Percentiles rank a stretch among this genome's conserved stretches.
Evolutionary conservation across 169 alveolate species (phyloP).

Genomic region (Cryptosporidium felis): DNA sequence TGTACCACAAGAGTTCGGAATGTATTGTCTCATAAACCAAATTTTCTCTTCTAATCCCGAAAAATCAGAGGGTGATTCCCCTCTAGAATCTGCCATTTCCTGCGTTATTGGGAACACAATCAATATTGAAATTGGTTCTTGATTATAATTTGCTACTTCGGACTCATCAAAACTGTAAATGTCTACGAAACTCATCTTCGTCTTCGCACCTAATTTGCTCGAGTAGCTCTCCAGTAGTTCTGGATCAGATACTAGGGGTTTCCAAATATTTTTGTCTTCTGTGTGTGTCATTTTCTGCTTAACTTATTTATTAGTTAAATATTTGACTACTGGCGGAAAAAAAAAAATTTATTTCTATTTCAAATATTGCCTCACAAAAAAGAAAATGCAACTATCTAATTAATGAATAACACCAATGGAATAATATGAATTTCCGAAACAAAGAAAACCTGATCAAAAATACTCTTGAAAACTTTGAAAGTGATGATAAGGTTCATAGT

Average conservation of each 20-base stretch:
- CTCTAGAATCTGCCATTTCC: background rate
- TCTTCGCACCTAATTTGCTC: background rate
- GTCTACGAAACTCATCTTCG: background rate
- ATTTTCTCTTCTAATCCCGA: background rate
- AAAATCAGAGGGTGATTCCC: background rate
- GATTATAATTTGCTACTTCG: background rate
- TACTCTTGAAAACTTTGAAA: too few relatives aligned
- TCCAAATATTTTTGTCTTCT: constrained; percentile 36
- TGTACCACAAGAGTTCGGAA: constrained; percentile 21
- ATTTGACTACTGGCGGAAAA: background rate
- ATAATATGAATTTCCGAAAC: background rate
- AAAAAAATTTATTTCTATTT: background rate
- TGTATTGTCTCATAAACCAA: constrained; percentile 53
- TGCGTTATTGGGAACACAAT: background rate
- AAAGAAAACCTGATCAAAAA: too few relatives aligned
- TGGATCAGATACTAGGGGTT: constrained; percentile 24
- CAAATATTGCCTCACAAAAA: background rate
- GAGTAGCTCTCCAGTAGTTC: background rate
- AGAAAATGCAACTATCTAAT: too few relatives aligned
- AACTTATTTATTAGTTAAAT: background rate
- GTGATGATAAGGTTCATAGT: constrained; percentile 37
- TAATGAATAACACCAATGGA: background rate
- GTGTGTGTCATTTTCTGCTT: background rate
- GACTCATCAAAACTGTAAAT: constrained; percentile 15
- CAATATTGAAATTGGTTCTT: constrained; percentile 2